A percentile compares a stretch with the other conserved stretches of the same genome.
Conservation (phyloP, 257 asterid species). For the Capsicum chinense region DNA sequence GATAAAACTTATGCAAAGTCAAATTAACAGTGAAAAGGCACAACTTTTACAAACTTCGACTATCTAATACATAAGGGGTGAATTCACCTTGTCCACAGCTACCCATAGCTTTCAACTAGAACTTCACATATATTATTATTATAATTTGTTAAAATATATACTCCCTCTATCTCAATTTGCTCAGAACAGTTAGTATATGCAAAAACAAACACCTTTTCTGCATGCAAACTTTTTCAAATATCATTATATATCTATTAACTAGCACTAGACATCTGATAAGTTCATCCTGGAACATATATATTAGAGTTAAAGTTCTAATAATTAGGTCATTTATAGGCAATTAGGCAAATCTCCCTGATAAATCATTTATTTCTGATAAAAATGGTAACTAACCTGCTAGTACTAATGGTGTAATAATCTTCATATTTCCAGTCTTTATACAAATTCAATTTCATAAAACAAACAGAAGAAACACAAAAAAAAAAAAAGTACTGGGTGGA, state of each 20-base stretch:
- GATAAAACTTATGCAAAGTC: not conserved
- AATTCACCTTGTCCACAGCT: not conserved
- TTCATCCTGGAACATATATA: not conserved
- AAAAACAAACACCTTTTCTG: not conserved
- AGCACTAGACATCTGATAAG: not conserved
- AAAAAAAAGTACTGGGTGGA: no score
- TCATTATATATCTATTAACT: not conserved
- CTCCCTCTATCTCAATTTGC: not conserved
- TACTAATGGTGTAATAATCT: not conserved
- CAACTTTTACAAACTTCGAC: not conserved
- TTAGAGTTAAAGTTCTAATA: not conserved
- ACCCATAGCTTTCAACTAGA: not conserved
- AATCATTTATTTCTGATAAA: not conserved
- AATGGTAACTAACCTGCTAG: not conserved
- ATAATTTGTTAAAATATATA: not conserved
- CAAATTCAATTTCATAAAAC: no score
- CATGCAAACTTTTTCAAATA: not conserved
- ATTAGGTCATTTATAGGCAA: no score
- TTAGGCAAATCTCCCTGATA: no score
- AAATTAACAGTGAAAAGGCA: not conserved
- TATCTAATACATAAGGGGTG: not conserved
- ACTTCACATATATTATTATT: not conserved
- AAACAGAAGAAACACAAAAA: no score
- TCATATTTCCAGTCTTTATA: not conserved
- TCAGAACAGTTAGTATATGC: not conserved